Conservation (phyloP, 1,284 basidiomycete genomes). For the Naganishia cerealis region DNA sequence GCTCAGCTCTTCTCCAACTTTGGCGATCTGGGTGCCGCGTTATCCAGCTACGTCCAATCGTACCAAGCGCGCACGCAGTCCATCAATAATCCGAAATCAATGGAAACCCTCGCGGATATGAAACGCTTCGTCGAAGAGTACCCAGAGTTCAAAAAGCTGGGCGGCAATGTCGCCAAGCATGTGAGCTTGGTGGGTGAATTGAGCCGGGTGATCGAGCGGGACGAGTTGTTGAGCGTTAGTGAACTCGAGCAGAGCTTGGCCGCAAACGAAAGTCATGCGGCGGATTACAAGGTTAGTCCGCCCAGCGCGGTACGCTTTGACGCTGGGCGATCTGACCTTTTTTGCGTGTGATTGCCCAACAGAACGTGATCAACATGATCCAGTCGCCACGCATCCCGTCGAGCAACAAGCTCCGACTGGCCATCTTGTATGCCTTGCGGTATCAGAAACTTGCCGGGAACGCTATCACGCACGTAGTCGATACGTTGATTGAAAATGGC, state of each 20-base stretch:
- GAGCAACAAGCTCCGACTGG: conserved; percentile 83
- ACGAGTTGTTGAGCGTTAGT: conserved; percentile 82
- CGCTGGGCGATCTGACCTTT: not conserved
- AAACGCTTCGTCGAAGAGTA: conserved; percentile 98
- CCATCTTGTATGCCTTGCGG: conserved; percentile 90
- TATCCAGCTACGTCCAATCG: conserved; percentile 90
- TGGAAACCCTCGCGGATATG: conserved; percentile 97
- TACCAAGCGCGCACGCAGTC: conserved; percentile 76
- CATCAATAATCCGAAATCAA: conserved; percentile 69
- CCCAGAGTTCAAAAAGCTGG: conserved; percentile 92
- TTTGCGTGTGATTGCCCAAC: conserved; percentile 14
- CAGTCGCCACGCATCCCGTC: conserved; percentile 67
- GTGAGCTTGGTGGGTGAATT: conserved; percentile 95
- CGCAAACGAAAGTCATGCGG: conserved; percentile 74
- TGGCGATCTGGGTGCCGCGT: conserved; percentile 88
- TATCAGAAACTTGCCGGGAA: conserved; percentile 89
- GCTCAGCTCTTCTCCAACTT: conserved; percentile 90
- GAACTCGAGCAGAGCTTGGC: conserved; percentile 97
- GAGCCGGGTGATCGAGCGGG: conserved; percentile 80
- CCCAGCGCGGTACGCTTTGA: no score
- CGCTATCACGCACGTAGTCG: conserved; percentile 80
- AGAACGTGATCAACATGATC: conserved; percentile 78
- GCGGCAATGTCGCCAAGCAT: conserved; percentile 98
- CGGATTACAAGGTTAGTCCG: conserved; percentile 75
- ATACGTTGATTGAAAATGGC: conserved; percentile 75